These are phyloP conservation scores for Phialemoniopsis sp. DNA, from an alignment of 2,329 filamentous ascomycete species.

Conservation along the genomic window DNA sequence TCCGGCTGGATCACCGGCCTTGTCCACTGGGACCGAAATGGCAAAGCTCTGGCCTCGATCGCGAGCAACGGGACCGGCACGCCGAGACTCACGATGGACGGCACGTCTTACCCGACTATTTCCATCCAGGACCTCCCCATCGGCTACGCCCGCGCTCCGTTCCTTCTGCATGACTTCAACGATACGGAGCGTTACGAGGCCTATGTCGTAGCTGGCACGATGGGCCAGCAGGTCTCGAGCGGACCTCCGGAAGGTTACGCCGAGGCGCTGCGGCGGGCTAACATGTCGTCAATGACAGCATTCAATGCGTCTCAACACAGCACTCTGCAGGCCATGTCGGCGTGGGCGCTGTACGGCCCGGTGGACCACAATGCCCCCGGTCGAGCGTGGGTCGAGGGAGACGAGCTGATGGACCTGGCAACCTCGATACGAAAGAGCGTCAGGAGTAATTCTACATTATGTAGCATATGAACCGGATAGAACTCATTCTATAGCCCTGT, in stretches of 20 bases:
- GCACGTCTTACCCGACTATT: conserved; percentile 19
- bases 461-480: too few species aligned
- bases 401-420: conserved; percentile 3
- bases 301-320: conserved; percentile 10
- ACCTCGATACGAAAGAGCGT: too few species aligned
- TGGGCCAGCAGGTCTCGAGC: conserved; percentile 16
- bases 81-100: conserved; percentile 8
- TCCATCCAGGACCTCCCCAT: conserved; percentile 23
- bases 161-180: conserved; percentile 29
- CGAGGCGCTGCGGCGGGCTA: conserved; percentile 24
- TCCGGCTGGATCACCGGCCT: conserved; percentile 47
- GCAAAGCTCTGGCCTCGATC: conserved; percentile 14
- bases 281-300: conserved; percentile 4
- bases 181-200: conserved; percentile 19
- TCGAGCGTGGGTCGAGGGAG: conserved; percentile 5
- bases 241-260: conserved; percentile 17
- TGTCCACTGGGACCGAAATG: conserved; percentile 35
- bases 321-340: conserved; percentile 26
- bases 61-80: neutral
- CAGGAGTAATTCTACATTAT: too few species aligned
- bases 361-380: conserved; percentile 15
- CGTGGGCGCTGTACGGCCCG: conserved; percentile 35
- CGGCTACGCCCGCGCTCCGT: conserved; percentile 32
- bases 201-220: conserved; percentile 30
- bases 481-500: too few species aligned